These are phyloP conservation scores for Yarrowia divulgata DNA, from an alignment of 805 yeast species.

Conservation along the genomic window DNA sequence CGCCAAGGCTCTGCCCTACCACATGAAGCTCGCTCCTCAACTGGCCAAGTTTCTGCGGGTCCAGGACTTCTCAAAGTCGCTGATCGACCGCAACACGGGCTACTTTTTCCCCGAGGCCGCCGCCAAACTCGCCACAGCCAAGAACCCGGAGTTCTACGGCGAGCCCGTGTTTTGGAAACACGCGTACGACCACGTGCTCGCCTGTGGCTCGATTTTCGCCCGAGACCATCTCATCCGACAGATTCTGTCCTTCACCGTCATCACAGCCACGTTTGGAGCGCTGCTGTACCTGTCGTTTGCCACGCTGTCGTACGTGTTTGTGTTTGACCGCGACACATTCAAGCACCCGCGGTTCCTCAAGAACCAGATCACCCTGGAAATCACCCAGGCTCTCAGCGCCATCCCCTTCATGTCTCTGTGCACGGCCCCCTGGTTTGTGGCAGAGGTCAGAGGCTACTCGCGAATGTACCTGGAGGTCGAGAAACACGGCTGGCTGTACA, in stretches of 20 bases:
- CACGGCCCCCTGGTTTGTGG: slow-evolving; percentile 88
- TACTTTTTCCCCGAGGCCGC: slow-evolving; percentile 25
- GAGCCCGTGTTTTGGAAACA: slow-evolving; percentile 66
- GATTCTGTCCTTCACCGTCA: slow-evolving; percentile 64
- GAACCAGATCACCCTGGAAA: slow-evolving; percentile 88
- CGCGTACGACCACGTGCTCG: slow-evolving; percentile 50
- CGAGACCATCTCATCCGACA: slow-evolving; percentile 81
- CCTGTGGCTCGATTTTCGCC: slow-evolving; percentile 71
- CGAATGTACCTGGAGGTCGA: slow-evolving; percentile 71
- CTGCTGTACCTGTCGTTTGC: slow-evolving; percentile 79
- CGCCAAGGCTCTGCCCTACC: slow-evolving; percentile 67
- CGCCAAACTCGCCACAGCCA: slow-evolving; percentile 15
- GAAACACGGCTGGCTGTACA: slow-evolving; percentile 74
- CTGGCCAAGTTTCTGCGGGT: slow-evolving; percentile 30
- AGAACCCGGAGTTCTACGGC: slow-evolving; percentile 61
- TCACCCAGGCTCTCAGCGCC: slow-evolving; percentile 75
- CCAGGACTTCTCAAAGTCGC: slow-evolving; percentile 24
- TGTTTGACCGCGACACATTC: slow-evolving; percentile 88
- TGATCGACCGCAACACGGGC: slow-evolving; percentile 30
- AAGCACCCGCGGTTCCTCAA: slow-evolving; percentile 96
- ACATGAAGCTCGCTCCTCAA: slow-evolving; percentile 23
- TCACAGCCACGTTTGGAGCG: slow-evolving; percentile 88
- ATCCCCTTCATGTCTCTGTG: slow-evolving; percentile 88
- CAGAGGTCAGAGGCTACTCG: slow-evolving; percentile 86
- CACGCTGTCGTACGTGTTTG: slow-evolving; percentile 71